These are phyloP conservation scores for Boechera retrofracta DNA, from an alignment of 345 rosid genomes.

Conservation along the genomic window DNA sequence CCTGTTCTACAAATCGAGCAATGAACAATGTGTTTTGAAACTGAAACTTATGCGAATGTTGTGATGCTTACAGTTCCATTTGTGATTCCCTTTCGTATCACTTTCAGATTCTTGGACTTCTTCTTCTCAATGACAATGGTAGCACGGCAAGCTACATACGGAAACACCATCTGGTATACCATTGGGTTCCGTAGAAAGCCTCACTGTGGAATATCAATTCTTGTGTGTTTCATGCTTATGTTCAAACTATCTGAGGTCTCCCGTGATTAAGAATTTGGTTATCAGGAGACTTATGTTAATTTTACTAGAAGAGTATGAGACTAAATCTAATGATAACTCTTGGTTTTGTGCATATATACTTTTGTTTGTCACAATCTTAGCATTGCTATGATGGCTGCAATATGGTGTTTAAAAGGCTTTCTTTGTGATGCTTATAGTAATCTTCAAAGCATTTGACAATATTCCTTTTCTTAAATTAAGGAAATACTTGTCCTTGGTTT, in stretches of 20 bases:
- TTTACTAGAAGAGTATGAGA: conserved; percentile 17
- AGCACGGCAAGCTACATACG: conserved; percentile 87
- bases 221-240: conserved; percentile 19
- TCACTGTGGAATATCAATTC: conserved; percentile 13
- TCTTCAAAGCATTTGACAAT: conserved; percentile 16
- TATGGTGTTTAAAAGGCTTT: conserved; percentile 4
- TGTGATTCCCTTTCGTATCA: conserved; percentile 30
- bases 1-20: background rate
- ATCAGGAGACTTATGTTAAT: conserved; percentile 18
- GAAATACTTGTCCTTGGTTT: conserved; percentile 10
- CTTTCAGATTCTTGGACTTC: conserved; percentile 85
- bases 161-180: conserved; percentile 86
- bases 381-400: conserved; percentile 11
- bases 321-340: conserved; percentile 21
- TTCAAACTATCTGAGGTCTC: conserved; percentile 17
- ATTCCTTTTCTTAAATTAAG: conserved; percentile 4
- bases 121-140: conserved; percentile 92
- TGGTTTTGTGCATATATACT: conserved; percentile 14
- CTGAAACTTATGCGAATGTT: conserved; percentile 25
- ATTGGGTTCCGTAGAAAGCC: conserved; percentile 16
- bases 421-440: conserved; percentile 27
- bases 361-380: conserved; percentile 19
- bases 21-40: conserved; percentile 8
- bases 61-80: conserved; percentile 28
- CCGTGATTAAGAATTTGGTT: conserved; percentile 15